A percentile compares a stretch with the other conserved stretches of the same genome.
Evolutionary conservation across 495 filamentous ascomycete species (phyloP).

Genomic region (Hapsidospora chrysogenum): DNA sequence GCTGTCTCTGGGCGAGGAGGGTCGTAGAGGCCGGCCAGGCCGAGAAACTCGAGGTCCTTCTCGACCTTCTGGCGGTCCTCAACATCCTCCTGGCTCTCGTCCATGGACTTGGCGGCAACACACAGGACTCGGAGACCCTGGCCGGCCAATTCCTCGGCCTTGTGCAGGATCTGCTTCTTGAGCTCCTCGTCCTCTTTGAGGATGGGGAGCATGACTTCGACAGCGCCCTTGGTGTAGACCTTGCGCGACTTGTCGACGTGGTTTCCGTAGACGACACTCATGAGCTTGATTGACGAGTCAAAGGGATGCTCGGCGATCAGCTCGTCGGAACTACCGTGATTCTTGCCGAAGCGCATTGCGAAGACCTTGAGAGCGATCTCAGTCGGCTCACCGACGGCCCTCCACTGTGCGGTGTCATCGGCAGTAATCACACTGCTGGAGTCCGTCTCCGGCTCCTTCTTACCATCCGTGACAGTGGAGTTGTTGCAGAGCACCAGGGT

Average conservation of each 20-base stretch:
- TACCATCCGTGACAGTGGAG: constrained; percentile 39
- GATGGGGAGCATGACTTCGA: constrained; percentile 33
- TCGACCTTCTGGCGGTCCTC: constrained; percentile 33
- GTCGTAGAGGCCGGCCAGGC: constrained; percentile 57
- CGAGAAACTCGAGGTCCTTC: constrained; percentile 40
- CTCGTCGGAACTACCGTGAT: constrained; percentile 9
- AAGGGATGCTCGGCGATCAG: constrained; percentile 40
- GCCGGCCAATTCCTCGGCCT: constrained; percentile 34
- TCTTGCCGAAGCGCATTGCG: constrained; percentile 19
- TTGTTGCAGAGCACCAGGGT: constrained; percentile 53
- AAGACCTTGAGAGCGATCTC: constrained; percentile 38
- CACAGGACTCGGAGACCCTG: constrained; percentile 42
- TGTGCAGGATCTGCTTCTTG: constrained; percentile 18
- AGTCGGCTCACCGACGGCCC: constrained; percentile 36
- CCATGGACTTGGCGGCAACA: constrained; percentile 20
- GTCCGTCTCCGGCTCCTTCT: constrained; percentile 23
- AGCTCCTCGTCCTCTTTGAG: constrained; percentile 16
- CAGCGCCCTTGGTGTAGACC: constrained; percentile 40
- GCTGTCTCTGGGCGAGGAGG: constrained; percentile 54
- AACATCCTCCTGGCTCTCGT: constrained; percentile 13
- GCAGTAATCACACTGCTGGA: constrained; percentile 16
- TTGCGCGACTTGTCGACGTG: constrained; percentile 10
- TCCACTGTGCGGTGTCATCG: constrained; percentile 17
- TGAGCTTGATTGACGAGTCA: constrained; percentile 43
- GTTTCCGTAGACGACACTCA: constrained; percentile 36